phyloP scores from a whole-genome alignment of 345 rosid species.

The Erodium maritimum region DNA sequence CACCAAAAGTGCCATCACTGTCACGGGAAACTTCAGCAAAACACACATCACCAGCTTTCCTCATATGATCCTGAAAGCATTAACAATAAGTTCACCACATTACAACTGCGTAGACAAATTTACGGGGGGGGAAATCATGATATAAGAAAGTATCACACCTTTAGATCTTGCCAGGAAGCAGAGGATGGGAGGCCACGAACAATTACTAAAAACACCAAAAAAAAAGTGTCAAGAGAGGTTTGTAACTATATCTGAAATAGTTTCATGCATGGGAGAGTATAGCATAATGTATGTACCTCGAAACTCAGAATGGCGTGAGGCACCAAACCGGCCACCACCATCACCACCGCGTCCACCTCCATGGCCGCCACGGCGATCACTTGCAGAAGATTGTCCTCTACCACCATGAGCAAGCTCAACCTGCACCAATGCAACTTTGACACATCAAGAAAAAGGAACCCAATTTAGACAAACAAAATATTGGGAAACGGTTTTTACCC shows the following conservation, averaged over 20 bases:
- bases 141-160: conserved; percentile 31
- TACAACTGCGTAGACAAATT: neutral
- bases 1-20: conserved; percentile 83
- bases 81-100: conserved; percentile 3
- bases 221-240: neutral
- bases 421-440: conserved; percentile 25
- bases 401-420: conserved; percentile 99
- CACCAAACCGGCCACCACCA: conserved; percentile 39
- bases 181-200: conserved; percentile 82
- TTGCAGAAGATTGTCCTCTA: conserved; percentile 55
- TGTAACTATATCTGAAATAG: neutral
- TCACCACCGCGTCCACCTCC: conserved; percentile 18
- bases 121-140: neutral
- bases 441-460: conserved; percentile 7
- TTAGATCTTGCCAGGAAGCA: conserved; percentile 97
- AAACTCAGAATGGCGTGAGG: conserved; percentile 80
- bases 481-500: conserved; percentile 19
- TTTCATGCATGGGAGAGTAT: neutral
- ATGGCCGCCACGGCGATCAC: conserved; percentile 55
- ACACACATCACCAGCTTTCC: conserved; percentile 94
- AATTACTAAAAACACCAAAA: conserved; percentile 31
- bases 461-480: neutral
- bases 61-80: conserved; percentile 76
- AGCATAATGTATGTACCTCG: conserved; percentile 41
- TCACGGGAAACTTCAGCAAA: conserved; percentile 90